Conservation (phyloP, 2,329 filamentous ascomycete species). For the Arthroderma sp. region DNA sequence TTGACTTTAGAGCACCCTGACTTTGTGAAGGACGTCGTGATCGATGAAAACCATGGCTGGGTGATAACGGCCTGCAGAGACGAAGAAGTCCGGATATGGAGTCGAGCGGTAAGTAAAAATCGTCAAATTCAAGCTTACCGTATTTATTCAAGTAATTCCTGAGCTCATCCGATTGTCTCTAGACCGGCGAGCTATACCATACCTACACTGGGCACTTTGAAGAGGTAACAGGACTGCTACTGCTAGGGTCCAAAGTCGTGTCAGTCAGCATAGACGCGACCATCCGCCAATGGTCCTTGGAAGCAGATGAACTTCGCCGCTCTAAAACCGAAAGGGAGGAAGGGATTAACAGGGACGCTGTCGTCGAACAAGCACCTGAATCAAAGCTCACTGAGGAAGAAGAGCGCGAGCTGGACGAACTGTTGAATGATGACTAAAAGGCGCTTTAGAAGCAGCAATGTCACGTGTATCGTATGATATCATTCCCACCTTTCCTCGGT, state of each 20-base stretch:
- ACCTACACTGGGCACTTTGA: constrained; percentile 77
- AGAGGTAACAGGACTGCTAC: constrained; percentile 69
- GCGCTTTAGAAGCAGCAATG: neutral
- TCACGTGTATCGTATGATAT: neutral
- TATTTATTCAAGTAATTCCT: no score
- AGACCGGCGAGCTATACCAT: constrained; percentile 60
- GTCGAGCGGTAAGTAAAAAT: constrained; percentile 37
- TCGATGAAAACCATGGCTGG: constrained; percentile 57
- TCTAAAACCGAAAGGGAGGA: constrained; percentile 37
- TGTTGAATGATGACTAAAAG: constrained; percentile 58
- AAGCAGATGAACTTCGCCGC: constrained; percentile 45
- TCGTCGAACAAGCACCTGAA: constrained; percentile 32
- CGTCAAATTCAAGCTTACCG: neutral
- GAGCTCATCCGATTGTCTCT: constrained; percentile 1
- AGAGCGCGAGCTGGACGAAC: constrained; percentile 77
- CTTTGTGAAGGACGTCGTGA: constrained; percentile 72
- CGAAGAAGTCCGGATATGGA: constrained; percentile 86
- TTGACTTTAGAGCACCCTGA: constrained; percentile 69
- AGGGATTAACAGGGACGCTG: constrained; percentile 33
- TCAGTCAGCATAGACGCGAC: constrained; percentile 88
- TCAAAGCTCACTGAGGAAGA: constrained; percentile 68
- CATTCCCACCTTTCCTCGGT: neutral
- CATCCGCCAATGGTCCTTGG: constrained; percentile 68
- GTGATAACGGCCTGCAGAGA: constrained; percentile 80
- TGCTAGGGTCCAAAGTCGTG: constrained; percentile 48